These are phyloP conservation scores for Lophiotrema nucula DNA, from an alignment of 495 filamentous ascomycete genomes.

Conservation along the genomic window DNA sequence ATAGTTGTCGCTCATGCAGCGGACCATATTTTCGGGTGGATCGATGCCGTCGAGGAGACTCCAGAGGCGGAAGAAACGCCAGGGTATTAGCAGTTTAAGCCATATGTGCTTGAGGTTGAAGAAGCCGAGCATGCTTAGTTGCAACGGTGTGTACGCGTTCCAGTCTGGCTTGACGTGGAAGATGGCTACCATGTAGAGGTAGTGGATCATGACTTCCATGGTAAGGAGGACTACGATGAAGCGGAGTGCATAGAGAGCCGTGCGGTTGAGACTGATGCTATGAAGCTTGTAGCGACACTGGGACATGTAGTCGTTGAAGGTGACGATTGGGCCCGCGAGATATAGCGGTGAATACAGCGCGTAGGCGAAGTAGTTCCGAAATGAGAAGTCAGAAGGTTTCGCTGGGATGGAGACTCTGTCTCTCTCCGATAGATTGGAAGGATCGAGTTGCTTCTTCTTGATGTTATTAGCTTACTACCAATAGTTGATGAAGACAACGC, in stretches of 20 bases:
- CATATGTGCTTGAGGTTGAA: constrained; percentile 98
- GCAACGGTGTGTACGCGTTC: constrained; percentile 80
- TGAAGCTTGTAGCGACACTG: constrained; percentile 72
- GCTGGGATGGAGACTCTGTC: constrained; percentile 80
- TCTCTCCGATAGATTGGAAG: constrained; percentile 75
- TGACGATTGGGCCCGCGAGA: constrained; percentile 87
- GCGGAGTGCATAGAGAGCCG: constrained; percentile 76
- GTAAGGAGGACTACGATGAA: constrained; percentile 75
- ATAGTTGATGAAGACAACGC: constrained; percentile 38
- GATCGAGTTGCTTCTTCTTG: constrained; percentile 99
- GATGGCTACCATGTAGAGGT: constrained; percentile 90
- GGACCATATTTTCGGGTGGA: constrained; percentile 96
- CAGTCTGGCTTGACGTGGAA: constrained; percentile 75
- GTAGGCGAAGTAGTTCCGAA: constrained; percentile 84
- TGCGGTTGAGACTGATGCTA: constrained; percentile 65
- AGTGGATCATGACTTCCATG: constrained; percentile 95
- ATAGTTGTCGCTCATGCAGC: constrained; percentile 95
- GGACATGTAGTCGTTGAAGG: constrained; percentile 97
- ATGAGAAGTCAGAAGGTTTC: constrained; percentile 65
- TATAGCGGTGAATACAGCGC: constrained; percentile 89
- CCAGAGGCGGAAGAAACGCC: constrained; percentile 98
- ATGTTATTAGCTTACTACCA: constrained; percentile 55
- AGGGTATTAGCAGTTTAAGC: constrained; percentile 95
- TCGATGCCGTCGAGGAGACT: constrained; percentile 84
- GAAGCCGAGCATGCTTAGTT: constrained; percentile 87